phyloP scores from a whole-genome alignment of 768 basidiomycete species.

The Hericium erinaceus region DNA sequence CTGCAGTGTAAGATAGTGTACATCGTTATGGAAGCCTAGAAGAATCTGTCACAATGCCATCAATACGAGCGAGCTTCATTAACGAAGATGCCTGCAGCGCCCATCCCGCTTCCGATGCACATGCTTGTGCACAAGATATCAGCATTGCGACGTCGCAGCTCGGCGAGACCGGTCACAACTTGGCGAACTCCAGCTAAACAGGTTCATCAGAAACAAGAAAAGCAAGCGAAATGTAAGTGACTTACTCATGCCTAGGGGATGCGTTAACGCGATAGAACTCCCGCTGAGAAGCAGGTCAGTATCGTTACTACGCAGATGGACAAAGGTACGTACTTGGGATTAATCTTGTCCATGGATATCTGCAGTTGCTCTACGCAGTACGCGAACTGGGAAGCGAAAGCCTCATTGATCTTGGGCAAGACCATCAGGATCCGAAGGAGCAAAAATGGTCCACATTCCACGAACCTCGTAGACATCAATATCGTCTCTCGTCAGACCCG shows the following conservation, averaged over 20 bases:
- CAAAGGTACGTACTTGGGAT: slow-evolving; percentile 56
- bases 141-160: slow-evolving; percentile 61
- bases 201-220: not conserved
- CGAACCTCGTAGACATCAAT: slow-evolving; percentile 68
- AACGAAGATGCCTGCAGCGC: slow-evolving; percentile 72
- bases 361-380: slow-evolving; percentile 78
- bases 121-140: slow-evolving; percentile 74
- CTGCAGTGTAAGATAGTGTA: not conserved
- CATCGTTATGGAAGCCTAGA: not conserved
- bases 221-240: slow-evolving; percentile 11
- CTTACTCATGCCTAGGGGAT: slow-evolving; percentile 81
- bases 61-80: slow-evolving; percentile 36
- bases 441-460: slow-evolving; percentile 1
- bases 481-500: slow-evolving; percentile 60
- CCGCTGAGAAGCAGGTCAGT: slow-evolving; percentile 38
- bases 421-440: not conserved
- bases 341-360: slow-evolving; percentile 73
- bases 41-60: not conserved
- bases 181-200: slow-evolving; percentile 71
- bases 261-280: slow-evolving; percentile 76
- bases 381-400: slow-evolving; percentile 91
- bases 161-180: slow-evolving; percentile 79
- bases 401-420: slow-evolving; percentile 65
- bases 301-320: not conserved
- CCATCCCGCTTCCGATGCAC: slow-evolving; percentile 85